Base-by-base conservation (phyloP, 78 protist genomes). In the Dictyostelium firmibasis region DNA sequence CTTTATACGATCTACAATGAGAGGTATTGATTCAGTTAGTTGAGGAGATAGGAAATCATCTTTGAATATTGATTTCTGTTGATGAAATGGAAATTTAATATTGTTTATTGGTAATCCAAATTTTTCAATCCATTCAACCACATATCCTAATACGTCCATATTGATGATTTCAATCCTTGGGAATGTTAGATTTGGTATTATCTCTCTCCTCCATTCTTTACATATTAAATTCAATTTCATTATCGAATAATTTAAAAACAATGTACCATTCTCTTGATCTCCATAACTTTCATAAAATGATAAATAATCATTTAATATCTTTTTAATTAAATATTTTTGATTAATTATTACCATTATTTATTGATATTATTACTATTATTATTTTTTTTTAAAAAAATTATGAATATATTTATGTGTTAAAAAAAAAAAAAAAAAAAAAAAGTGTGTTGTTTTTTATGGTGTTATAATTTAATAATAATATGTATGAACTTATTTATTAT, bases 311-410 rank as follows among this genome's bases (percentile, higher is more conserved):
- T 72, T 72, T 72, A 72, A 72, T 29, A 72, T 72, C 33, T 72
- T 35, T 72, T 72, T 72, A 72, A 72, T 72, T 72, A 72, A 72
- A 72, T 72, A 72, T 72, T 72, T 72, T 33, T 72, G 47, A 33
- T 72, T 69, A 27, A 69, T 72, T 31, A 70, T 33, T 27, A 27
- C 25, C 20, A 20, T 20, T 23, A 20, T 57, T 57, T 8, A 8
- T 9, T 44, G 0, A 8, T 10, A 20, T 57, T 57, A 0, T 57
- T 57, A 20, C 0, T 57, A n/a, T n/a, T n/a, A n/a, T n/a, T n/a
- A n/a, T 57, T 20, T 14, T 20, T 18, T 53, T 16, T 11, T 53
- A 18, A 1, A 5, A 20, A 3, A 4, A 0, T 14, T 57, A 57
- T 57, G 27, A 6, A 0, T 57, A 5, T 13, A 3, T 57, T 20